Conservation (phyloP, 2,329 filamentous ascomycete species). For the Penicillium decumbens region DNA sequence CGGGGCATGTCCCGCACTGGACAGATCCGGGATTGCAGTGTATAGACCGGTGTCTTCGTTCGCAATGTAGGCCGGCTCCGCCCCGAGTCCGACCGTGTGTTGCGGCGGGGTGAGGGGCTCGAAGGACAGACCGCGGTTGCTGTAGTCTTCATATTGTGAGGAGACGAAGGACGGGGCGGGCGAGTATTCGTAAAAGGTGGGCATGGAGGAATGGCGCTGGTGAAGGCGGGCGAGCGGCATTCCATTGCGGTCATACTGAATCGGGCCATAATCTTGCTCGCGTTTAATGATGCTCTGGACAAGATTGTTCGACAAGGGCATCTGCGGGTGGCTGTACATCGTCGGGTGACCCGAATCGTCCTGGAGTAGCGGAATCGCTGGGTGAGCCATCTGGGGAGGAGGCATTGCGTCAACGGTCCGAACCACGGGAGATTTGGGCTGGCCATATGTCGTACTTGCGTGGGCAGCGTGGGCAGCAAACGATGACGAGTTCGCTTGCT, state of each 20-base stretch:
- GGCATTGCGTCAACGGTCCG: constrained; percentile 87
- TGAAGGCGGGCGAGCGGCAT: constrained; percentile 77
- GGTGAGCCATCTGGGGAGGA: constrained; percentile 75
- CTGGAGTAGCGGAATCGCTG: constrained; percentile 53
- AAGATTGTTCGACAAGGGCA: constrained; percentile 64
- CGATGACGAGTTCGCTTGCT: constrained; percentile 96
- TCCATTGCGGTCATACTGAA: constrained; percentile 89
- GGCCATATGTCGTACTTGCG: constrained; percentile 58
- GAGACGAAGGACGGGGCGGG: constrained; percentile 96
- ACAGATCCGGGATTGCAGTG: constrained; percentile 85
- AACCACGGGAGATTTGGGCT: constrained; percentile 83
- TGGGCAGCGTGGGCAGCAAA: constrained; percentile 82
- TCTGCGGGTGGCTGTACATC: constrained; percentile 59
- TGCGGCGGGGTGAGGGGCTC: constrained; percentile 96
- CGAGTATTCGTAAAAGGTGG: constrained; percentile 95
- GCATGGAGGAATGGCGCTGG: constrained; percentile 97
- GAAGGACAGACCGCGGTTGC: constrained; percentile 90
- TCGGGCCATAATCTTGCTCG: constrained; percentile 74
- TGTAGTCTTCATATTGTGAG: constrained; percentile 98
- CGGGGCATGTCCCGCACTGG: constrained; percentile 56
- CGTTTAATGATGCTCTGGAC: constrained; percentile 76
- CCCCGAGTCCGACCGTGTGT: constrained; percentile 71
- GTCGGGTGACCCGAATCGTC: constrained; percentile 62
- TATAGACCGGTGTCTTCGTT: constrained; percentile 97
- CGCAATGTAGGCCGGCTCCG: constrained; percentile 93